Base-by-base conservation (phyloP, 495 filamentous ascomycete species). In the Penicillium roqueforti region DNA sequence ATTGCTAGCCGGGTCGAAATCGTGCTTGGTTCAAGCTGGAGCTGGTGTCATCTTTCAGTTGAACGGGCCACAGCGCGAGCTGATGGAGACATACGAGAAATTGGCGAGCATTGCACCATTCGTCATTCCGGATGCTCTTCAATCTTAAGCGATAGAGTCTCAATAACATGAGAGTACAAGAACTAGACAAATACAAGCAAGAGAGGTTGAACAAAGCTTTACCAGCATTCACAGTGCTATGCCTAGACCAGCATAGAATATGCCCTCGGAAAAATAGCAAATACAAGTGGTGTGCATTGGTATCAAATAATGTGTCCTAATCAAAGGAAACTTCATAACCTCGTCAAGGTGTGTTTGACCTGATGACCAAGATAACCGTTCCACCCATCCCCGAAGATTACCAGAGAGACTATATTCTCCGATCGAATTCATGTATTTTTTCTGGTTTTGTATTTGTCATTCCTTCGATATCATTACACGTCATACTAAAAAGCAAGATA, bases 401-500 rank as follows among this genome's bases (percentile, higher is more conserved):
- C 44, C 44, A 16, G n/a, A 16, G n/a, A 26, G 29, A 22, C 16
- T 14, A 48, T 45, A 51, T 51, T 13, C 39, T 31, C 32, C 18
- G 37, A 26, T 29, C 11, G 20, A 36, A 36, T 34, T n/a, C 32
- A 34, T 36, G 32, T 36, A n/a, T 36, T 36, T 36, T 36, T 36
- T 36, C 16, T 36, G 23, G 18, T 16, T 18, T 47, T 39, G 51
- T 32, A 8, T 9, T 51, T 22, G 16, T 42, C 54, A 53, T 51
- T 49, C 38, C 34, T 48, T 34, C 36, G n/a, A 53, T 57, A 56
- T 63, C 55, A 28, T 63, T 28, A 52, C 40, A 57, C 40, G 45
- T 60, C 58, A 58, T 55, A 59, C 49, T 52, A 32, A 49, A 55
- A 53, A 50, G 39, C 25, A 48, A 52, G 50, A 51, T 40, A n/a